Evolutionary conservation across 345 rosid genomes (phyloP).

Genomic region (Citrus medica): DNA sequence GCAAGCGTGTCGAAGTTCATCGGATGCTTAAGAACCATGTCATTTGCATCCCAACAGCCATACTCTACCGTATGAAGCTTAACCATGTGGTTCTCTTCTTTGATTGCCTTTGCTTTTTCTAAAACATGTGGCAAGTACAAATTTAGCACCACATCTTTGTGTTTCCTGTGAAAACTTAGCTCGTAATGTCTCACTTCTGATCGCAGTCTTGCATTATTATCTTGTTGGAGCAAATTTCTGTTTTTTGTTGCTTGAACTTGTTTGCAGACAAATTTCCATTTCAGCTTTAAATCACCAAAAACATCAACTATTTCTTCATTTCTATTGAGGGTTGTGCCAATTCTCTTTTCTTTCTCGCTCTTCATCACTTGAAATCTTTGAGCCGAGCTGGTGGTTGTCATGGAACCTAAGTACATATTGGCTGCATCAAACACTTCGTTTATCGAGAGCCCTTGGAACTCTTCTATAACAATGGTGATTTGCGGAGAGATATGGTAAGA

Average conservation of each 20-base stretch:
- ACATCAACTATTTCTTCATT: slow-evolving; percentile 18
- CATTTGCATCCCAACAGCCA: background rate
- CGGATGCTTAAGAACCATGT: slow-evolving; percentile 9
- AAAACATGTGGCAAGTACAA: slow-evolving; percentile 27
- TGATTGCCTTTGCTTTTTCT: slow-evolving; percentile 9
- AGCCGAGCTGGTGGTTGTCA: background rate
- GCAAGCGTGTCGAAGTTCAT: slow-evolving; percentile 6
- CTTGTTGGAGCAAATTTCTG: background rate
- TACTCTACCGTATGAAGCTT: slow-evolving; percentile 12
- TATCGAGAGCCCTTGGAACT: slow-evolving; percentile 13
- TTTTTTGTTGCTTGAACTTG: background rate
- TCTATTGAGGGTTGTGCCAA: slow-evolving; percentile 14
- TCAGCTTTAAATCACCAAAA: slow-evolving; percentile 14
- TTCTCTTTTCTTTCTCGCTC: slow-evolving; percentile 7
- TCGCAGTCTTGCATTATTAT: background rate
- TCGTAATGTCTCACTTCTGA: slow-evolving; percentile 17
- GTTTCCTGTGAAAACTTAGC: slow-evolving; percentile 21
- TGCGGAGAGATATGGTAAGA: slow-evolving; percentile 7
- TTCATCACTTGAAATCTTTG: slow-evolving; percentile 21
- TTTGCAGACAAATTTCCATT: slow-evolving; percentile 16
- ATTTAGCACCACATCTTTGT: slow-evolving; percentile 19
- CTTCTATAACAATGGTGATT: slow-evolving; percentile 28
- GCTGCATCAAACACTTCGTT: slow-evolving; percentile 28
- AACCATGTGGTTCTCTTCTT: slow-evolving; percentile 11
- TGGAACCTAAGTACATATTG: slow-evolving; percentile 15